phyloP scores from a whole-genome alignment of 768 basidiomycete genomes.

The Leccinum subtestaceum region DNA sequence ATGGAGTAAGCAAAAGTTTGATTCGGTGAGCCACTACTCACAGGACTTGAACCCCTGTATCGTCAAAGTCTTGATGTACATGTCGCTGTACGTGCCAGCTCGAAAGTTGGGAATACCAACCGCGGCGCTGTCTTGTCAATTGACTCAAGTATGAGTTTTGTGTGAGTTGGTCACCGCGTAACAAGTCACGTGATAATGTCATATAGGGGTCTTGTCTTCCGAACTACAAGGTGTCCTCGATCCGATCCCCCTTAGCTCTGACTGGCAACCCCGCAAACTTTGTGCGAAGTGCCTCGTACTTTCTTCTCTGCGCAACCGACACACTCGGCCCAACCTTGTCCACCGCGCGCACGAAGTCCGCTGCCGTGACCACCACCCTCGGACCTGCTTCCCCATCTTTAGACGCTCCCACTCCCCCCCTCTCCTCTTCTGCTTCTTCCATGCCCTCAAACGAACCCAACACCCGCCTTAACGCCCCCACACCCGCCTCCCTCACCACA shows the following conservation, averaged over 20 bases:
- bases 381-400: neutral
- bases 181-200: constrained; percentile 21
- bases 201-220: neutral
- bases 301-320: constrained; percentile 69
- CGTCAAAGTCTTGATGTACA: constrained; percentile 88
- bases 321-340: constrained; percentile 89
- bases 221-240: constrained; percentile 10
- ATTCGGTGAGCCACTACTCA: constrained; percentile 32
- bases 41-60: constrained; percentile 99
- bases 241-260: constrained; percentile 33
- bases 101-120: neutral
- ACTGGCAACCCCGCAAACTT: constrained; percentile 83
- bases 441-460: constrained; percentile 67
- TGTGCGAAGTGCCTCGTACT: constrained; percentile 75
- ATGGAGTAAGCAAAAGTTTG: constrained; percentile 3
- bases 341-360: constrained; percentile 73
- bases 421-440: constrained; percentile 32
- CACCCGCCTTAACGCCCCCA: constrained; percentile 69
- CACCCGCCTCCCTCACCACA: constrained; percentile 86
- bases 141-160: too few species aligned
- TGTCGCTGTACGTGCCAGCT: constrained; percentile 22
- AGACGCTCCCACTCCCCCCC: neutral
- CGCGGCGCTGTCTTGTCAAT: too few species aligned
- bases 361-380: constrained; percentile 42
- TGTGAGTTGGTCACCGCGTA: constrained; percentile 2